phyloP scores from a whole-genome alignment of 345 rosid genomes.

The Hevea brasiliensis region DNA sequence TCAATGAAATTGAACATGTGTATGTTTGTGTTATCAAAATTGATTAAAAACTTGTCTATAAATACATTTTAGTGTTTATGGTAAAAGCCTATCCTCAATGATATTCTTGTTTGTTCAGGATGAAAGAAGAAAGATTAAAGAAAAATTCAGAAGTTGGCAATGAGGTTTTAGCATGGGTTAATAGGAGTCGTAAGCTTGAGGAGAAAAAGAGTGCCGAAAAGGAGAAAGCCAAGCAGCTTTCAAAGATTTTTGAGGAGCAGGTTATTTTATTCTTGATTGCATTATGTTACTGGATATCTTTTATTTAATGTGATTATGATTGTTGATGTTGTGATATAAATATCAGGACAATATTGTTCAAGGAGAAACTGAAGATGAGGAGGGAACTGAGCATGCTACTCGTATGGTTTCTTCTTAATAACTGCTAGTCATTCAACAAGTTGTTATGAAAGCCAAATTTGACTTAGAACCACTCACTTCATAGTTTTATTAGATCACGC shows the following conservation, averaged over 20 bases:
- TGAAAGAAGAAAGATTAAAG: slow-evolving; percentile 76
- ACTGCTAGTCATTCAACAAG: neutral
- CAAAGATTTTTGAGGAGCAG: slow-evolving; percentile 88
- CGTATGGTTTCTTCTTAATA: slow-evolving; percentile 38
- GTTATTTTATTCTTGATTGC: slow-evolving; percentile 35
- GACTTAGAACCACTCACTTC: neutral
- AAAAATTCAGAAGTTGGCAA: slow-evolving; percentile 61
- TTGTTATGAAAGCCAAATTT: neutral
- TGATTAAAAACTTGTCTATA: too few relatives aligned
- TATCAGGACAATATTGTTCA: slow-evolving; percentile 72
- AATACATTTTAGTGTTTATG: too few relatives aligned
- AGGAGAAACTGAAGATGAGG: slow-evolving; percentile 72
- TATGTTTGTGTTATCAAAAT: too few relatives aligned
- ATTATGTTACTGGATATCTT: slow-evolving; percentile 16
- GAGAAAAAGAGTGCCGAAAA: slow-evolving; percentile 67
- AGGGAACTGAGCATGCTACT: slow-evolving; percentile 37
- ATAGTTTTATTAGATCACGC: neutral
- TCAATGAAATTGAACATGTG: too few relatives aligned
- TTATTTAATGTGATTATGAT: slow-evolving; percentile 13
- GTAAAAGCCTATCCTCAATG: too few relatives aligned
- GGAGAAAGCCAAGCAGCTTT: slow-evolving; percentile 75
- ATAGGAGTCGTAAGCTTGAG: slow-evolving; percentile 71
- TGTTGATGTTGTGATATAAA: slow-evolving; percentile 14
- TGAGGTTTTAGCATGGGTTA: slow-evolving; percentile 76
- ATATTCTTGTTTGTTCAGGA: slow-evolving; percentile 39